Evolutionary conservation across 169 alveolate genomes (phyloP), one percentile per base, ranked within the genome.

Genomic region (Plasmodium gonderi): DNA sequence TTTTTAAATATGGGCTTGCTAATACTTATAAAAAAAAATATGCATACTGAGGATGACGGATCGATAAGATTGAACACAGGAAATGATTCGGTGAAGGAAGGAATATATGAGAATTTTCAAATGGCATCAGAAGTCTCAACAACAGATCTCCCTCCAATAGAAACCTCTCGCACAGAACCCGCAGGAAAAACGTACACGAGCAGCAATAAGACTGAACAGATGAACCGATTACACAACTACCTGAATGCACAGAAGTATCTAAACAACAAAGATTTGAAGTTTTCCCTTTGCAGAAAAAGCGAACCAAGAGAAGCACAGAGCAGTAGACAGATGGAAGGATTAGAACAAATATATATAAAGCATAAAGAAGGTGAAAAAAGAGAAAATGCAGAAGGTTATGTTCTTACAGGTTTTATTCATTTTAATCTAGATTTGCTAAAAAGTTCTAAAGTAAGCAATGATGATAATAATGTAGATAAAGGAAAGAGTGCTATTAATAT

Each of bases 1-100:
- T 77, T 45, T 11, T 36, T 90, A 67, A 90, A 90, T 38, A 90
- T 90, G 94, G 94, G 94, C 17, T 77, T 90, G 40, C 38, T 78
- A 17, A 67, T 90, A 42, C 44, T 90, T 31, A 42, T 77, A 14
- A 77, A 31, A 60, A 90, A 78, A 78, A 54, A 40, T 26, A 26
- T n/a, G 23, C 11, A 26, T 20, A 20, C 33, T n/a, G 17, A 45
- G 40, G 77, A 51, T 1, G 54, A 12, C 38, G 6, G 60, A 26
- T 8, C 14, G 29, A 17, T n/a, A 1, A 74, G 36, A 6, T 5
- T 36, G 8, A 74, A 40, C 12, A 60, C 11, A 29, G 5, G 3
- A 42, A 44, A 33, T 5, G 40, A 80, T 17, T 14, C 40, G 17
- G 1, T 36, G 7, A 26, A 47, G 26, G 9, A 17, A 11, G 26